Evolutionary conservation across 2,329 filamentous ascomycete species (phyloP).

Genomic region (Diaporthe australafricana): DNA sequence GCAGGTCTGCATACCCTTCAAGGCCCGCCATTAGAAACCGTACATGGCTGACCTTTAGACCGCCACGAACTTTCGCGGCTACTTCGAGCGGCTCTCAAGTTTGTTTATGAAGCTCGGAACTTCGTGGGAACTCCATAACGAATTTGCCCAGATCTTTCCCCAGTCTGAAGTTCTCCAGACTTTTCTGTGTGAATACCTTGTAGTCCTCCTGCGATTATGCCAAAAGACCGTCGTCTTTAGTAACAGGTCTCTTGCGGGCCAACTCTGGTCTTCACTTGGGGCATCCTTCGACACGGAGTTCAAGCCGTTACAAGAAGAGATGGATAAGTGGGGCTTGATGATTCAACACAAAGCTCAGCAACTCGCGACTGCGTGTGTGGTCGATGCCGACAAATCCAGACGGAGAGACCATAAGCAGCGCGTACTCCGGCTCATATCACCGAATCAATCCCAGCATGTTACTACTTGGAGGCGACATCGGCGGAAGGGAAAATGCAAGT

Average conservation of each 20-base stretch:
- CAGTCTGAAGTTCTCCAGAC: not conserved
- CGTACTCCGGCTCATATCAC: constrained; percentile 4
- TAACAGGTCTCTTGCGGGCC: not conserved
- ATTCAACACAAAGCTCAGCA: constrained; percentile 2
- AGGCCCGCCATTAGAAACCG: too few relatives aligned
- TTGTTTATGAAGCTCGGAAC: constrained; percentile 11
- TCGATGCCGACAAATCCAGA: not conserved
- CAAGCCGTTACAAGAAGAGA: constrained; percentile 2
- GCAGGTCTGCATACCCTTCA: constrained; percentile 13
- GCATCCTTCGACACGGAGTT: constrained; percentile 25
- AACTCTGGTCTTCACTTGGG: constrained; percentile 8
- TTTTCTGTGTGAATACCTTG: not conserved
- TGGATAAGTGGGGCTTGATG: constrained; percentile 7
- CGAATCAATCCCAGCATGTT: constrained; percentile 17
- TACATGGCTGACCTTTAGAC: not conserved
- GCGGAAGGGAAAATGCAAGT: constrained; percentile 30
- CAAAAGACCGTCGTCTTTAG: not conserved
- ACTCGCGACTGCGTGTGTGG: not conserved
- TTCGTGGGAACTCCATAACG: constrained; percentile 12
- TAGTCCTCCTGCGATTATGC: constrained; percentile 11
- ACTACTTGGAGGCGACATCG: constrained; percentile 32
- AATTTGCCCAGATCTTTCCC: constrained; percentile 4
- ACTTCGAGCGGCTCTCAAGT: constrained; percentile 7
- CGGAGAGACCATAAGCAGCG: not conserved
- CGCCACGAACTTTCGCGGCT: constrained; percentile 1